A percentile compares a stretch with the other conserved stretches of the same genome.
These are phyloP conservation scores for Ganoderma meredithae DNA, from an alignment of 1,284 basidiomycete genomes.

Conservation along the genomic window DNA sequence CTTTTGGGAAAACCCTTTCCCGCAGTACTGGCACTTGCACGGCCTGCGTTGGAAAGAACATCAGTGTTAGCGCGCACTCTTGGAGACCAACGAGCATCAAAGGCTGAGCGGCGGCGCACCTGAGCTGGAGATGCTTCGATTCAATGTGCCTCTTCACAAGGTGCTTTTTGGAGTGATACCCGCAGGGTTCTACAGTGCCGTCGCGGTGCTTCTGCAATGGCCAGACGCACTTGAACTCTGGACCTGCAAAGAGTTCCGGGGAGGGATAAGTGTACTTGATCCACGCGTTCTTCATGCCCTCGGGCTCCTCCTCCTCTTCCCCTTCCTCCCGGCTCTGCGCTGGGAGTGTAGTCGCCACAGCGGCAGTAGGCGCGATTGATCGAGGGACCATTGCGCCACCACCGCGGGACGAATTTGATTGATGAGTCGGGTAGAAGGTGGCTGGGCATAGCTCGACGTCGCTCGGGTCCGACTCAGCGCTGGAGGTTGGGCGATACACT, in stretches of 20 bases:
- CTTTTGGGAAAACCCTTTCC: conserved; percentile 65
- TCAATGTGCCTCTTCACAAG: conserved; percentile 73
- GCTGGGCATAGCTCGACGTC: conserved; percentile 19
- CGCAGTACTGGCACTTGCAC: conserved; percentile 61
- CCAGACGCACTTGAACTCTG: conserved; percentile 41
- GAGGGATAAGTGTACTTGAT: conserved; percentile 29
- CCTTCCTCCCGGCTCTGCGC: conserved; percentile 11
- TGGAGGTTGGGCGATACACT: conserved; percentile 13
- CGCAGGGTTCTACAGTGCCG: conserved; percentile 43
- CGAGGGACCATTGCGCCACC: conserved; percentile 19
- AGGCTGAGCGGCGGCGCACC: conserved; percentile 47
- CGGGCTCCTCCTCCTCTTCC: conserved; percentile 17
- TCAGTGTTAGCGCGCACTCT: conserved; percentile 22
- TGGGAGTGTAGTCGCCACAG: conserved; percentile 3
- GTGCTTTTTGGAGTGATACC: conserved; percentile 67
- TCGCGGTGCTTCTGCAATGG: conserved; percentile 17
- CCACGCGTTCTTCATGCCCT: conserved; percentile 31
- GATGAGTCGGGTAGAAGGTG: conserved; percentile 13
- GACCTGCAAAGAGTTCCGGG: conserved; percentile 25
- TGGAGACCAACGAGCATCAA: not conserved
- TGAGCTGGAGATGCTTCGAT: conserved; percentile 65
- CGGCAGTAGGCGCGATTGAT: conserved; percentile 23
- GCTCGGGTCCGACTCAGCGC: conserved; percentile 26
- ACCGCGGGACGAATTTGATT: conserved; percentile 26
- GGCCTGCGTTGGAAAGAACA: conserved; percentile 46